Evolutionary conservation across 83 land plant genomes (phyloP), one percentile per base, ranked within the genome.

Genomic region (Diphasiastrum complanatum): DNA sequence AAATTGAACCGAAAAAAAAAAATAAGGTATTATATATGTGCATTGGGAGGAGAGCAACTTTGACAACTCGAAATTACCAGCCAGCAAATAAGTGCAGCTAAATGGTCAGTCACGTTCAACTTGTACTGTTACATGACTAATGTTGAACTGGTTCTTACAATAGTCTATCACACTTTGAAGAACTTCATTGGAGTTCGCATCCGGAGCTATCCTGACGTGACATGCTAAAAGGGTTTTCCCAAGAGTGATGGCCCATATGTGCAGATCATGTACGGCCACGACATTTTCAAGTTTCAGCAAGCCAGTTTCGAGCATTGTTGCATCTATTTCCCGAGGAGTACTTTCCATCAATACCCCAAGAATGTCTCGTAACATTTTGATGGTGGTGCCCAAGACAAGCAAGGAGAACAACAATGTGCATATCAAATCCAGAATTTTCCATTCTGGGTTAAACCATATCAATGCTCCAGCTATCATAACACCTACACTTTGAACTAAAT

Each of bases 261-360:
- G 97, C 47, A 91, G 74, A 43, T 91, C 97, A 60, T 91, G 97
- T 3, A 91, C 65, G 6, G 95, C 95, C 32, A 80, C 79, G 2
- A 91, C 95, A 22, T 81, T 86, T 14, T 73, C 76, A 60, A 87
- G 76, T 68, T 75, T 78, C 61, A 77, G 73, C 12, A 91, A 63
- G 11, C 95, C 90, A 41, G 67, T 81, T 70, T 91, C 87, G 18
- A 91, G 90, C 32, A 45, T 74, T 28, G 74, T 81, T 5, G 85
- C 87, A 63, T 91, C 89, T 45, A 91, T 83, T 67, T 91, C 95
- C 33, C 97, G 64, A 0, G 97, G 97, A 2, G 97, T 82, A 64
- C 95, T 91, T 78, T 91, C 97, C 97, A 91, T 91, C 55, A 91
- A 64, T 26, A 91, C 87, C 56, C 84, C 97, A 33, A 87, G 63